Evolutionary conservation across 306 rosid species (phyloP).

Genomic region (Casuarina equisetifolia): DNA sequence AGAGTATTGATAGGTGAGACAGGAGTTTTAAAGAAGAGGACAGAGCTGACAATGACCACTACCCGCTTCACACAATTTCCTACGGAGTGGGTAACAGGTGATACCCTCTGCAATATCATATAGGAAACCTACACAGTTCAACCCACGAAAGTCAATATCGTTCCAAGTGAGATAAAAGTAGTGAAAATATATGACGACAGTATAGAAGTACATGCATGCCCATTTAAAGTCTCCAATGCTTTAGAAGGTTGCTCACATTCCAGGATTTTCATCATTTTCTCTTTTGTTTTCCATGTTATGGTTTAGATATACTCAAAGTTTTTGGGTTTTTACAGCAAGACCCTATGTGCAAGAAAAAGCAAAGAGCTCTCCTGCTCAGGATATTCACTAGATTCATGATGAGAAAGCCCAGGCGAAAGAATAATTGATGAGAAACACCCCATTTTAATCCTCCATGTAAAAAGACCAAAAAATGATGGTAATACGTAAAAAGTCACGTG

Average conservation of each 20-base stretch:
- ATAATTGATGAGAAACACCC: neutral
- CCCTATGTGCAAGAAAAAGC: neutral
- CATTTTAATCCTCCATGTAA: too few species aligned
- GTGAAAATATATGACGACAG: neutral
- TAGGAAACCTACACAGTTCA: conserved; percentile 77
- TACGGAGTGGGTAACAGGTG: conserved; percentile 95
- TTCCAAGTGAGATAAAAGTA: neutral
- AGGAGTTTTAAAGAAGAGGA: conserved; percentile 84
- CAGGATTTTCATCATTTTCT: conserved; percentile 4
- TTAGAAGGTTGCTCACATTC: neutral
- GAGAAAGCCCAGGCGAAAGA: neutral
- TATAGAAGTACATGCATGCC: neutral
- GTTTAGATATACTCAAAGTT: neutral
- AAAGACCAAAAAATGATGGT: too few species aligned
- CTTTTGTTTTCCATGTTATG: neutral
- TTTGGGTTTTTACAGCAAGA: neutral
- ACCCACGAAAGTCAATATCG: conserved; percentile 23
- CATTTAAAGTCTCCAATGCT: neutral
- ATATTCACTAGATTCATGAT: neutral
- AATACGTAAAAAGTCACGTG: too few species aligned
- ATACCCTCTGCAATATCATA: conserved; percentile 91
- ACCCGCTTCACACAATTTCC: conserved; percentile 94
- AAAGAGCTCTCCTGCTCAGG: neutral
- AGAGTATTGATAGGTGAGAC: conserved; percentile 75
- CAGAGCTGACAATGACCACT: conserved; percentile 92